Base-by-base conservation (phyloP, 106 monocot genomes). In the Cymbidium sinense region DNA sequence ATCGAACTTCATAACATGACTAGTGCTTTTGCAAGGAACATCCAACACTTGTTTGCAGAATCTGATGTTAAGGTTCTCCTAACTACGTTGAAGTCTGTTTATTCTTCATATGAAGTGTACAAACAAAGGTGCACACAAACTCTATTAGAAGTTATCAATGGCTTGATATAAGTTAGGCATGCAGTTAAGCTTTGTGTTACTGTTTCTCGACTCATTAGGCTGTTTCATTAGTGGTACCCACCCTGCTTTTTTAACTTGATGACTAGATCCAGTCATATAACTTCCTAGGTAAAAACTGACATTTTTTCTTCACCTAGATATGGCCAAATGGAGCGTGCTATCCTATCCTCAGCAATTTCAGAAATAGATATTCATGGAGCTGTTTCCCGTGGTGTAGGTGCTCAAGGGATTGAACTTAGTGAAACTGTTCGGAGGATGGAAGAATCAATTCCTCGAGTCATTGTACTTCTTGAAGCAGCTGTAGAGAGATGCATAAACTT, bases 401-500 rank as follows among this genome's bases (percentile, higher is more conserved):
- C 98, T 58, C 98, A 95, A 75, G 95, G 98, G 61, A 99, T 99
- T 82, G 98, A 99, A 85, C 94, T 99, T 33, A 99, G 98, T 83
- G 98, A 99, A 89, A 99, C 98, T 47, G 98, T 99, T 55, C 71
- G 98, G 41, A 92, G 98, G 74, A 99, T 99, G 98, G 98, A 99
- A 72, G 98, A 94, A 83, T 99, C 98, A 15, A 87, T 99, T 34
- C 92, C 94, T 29, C 98, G 86, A 87, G 83, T 91, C 25, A 82
- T 99, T 44, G 82, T 99, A 47, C 87, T 90, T 82, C 94, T 99
- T 72, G 98, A 99, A 86, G 89, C 98, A 62, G 83, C 98, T 50
- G 90, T 99, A 27, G 98, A 95, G 58, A 94, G 98, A 84, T 99
- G 98, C 92, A 87, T 99, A 34, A 89, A 62, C 77, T 90, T 99